phyloP scores from a whole-genome alignment of 441 rosid species.

The Biscutella laevigata region DNA sequence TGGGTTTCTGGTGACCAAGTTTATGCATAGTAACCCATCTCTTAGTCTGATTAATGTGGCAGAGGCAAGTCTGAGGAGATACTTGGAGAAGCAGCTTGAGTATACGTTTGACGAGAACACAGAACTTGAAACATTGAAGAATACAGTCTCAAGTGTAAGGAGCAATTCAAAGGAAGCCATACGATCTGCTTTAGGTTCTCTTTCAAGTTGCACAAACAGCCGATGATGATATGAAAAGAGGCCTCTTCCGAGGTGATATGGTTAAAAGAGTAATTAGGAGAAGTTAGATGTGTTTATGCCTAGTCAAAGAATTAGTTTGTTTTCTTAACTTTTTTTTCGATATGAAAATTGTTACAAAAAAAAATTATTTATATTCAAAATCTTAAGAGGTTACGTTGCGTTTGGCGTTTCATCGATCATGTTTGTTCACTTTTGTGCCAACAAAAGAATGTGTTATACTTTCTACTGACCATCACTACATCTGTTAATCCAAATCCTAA shows the following conservation, averaged over 20 bases:
- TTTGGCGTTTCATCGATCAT: too few species aligned
- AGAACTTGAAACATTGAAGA: slow-evolving; percentile 33
- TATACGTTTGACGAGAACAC: slow-evolving; percentile 26
- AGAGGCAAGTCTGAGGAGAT: slow-evolving; percentile 59
- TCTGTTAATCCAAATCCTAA: too few species aligned
- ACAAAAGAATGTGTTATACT: too few species aligned
- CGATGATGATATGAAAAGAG: slow-evolving; percentile 15
- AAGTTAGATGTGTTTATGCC: too few species aligned
- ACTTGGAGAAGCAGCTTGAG: slow-evolving; percentile 49
- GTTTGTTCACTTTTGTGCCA: too few species aligned
- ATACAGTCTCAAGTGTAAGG: slow-evolving; percentile 37
- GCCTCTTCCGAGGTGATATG: neutral
- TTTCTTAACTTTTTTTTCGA: too few species aligned
- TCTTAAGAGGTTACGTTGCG: too few species aligned
- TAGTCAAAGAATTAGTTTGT: too few species aligned
- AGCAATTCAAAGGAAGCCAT: slow-evolving; percentile 38
- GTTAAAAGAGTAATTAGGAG: neutral
- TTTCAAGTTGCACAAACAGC: slow-evolving; percentile 27
- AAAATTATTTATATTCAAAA: too few species aligned
- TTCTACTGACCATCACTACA: too few species aligned
- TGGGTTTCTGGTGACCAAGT: slow-evolving; percentile 60
- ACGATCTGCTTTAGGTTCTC: slow-evolving; percentile 43
- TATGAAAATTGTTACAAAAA: too few species aligned
- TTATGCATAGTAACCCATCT: slow-evolving; percentile 76
- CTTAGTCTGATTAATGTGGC: slow-evolving; percentile 56